Conservation (phyloP, 306 rosid genomes). For the Inga laurina region DNA sequence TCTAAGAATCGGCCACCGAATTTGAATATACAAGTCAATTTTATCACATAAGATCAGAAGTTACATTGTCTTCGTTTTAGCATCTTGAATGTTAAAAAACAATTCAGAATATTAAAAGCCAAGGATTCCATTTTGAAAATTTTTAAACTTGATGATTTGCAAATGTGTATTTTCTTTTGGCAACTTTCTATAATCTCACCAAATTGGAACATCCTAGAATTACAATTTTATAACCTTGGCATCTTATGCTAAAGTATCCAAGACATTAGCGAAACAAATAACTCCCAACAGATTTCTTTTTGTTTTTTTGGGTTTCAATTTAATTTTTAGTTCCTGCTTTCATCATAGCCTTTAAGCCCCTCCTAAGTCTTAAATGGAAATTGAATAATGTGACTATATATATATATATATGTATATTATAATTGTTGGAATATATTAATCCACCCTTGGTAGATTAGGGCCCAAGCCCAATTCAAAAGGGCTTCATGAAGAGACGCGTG, state of each 20-base stretch:
- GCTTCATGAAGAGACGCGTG: too few species aligned
- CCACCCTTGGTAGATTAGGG: too few species aligned
- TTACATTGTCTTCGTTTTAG: not conserved
- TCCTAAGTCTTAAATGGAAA: not conserved
- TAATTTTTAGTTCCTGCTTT: not conserved
- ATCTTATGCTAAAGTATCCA: not conserved
- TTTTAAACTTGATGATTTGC: too few species aligned
- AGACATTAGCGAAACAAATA: not conserved
- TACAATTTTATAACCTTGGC: not conserved
- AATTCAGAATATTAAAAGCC: not conserved
- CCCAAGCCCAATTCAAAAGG: too few species aligned
- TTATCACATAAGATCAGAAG: not conserved
- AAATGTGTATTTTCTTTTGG: too few species aligned
- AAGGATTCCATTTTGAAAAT: too few species aligned
- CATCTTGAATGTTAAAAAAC: not conserved
- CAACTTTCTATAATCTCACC: too few species aligned
- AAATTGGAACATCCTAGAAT: too few species aligned
- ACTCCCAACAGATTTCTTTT: not conserved
- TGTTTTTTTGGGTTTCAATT: not conserved
- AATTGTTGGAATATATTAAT: too few species aligned
- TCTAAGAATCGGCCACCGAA: not conserved
- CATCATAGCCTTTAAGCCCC: too few species aligned
- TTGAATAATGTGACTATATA: too few species aligned
- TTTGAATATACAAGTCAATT: not conserved
- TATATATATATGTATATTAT: too few species aligned